Percentiles rank a stretch among this genome's conserved stretches.
Evolutionary conservation across 176 grass and related monocot genomes (phyloP).

Genomic region (Cymbopogon citratus): DNA sequence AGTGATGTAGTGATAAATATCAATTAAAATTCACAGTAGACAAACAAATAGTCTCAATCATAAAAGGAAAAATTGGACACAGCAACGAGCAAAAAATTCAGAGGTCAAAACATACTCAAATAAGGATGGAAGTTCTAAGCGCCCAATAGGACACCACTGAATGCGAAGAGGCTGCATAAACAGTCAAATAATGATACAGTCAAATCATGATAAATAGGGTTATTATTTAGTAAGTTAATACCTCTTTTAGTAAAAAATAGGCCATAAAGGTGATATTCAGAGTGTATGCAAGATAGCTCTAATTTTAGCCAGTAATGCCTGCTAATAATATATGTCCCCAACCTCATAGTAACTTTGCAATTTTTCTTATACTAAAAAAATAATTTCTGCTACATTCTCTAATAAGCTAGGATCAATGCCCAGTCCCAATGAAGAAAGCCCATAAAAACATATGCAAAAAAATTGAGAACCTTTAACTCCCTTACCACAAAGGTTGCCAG

Average conservation of each 20-base stretch:
- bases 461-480: background rate
- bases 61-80: background rate
- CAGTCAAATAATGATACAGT: constrained; percentile 23
- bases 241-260: background rate
- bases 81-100: constrained; percentile 10
- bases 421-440: background rate
- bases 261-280: background rate
- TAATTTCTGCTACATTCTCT: background rate
- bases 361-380: background rate
- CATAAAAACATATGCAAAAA: background rate
- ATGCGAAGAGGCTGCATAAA: constrained; percentile 54
- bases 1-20: background rate
- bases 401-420: constrained; percentile 1
- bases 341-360: background rate
- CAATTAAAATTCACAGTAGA: background rate
- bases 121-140: constrained; percentile 39
- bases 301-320: background rate
- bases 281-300: background rate
- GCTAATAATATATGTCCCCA: background rate
- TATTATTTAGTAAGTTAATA: constrained; percentile 4
- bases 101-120: constrained; percentile 49
- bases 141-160: constrained; percentile 58
- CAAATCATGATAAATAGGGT: constrained; percentile 18
- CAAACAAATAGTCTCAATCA: background rate
- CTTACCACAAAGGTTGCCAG: constrained; percentile 41